Conservation (phyloP, 176 grass and related monocot genomes). For the Rhynchospora tenuis region DNA sequence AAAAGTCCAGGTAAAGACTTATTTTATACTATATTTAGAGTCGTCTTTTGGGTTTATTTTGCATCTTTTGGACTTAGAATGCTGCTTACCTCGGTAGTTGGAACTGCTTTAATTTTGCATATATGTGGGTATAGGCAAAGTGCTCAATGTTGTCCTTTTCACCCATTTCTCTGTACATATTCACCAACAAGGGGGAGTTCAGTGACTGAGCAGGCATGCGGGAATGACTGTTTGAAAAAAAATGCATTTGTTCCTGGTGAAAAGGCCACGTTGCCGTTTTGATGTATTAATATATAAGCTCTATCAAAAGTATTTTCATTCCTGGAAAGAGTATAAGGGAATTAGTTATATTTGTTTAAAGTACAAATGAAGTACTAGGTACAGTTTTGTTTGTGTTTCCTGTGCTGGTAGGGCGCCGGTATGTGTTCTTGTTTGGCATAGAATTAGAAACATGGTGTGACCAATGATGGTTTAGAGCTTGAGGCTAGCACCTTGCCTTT, state of each 20-base stretch:
- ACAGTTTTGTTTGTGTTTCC: no score
- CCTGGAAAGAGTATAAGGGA: background rate
- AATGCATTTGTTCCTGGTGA: background rate
- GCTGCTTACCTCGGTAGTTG: background rate
- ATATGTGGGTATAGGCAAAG: background rate
- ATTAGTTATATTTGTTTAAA: background rate
- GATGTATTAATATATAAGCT: background rate
- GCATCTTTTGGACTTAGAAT: background rate
- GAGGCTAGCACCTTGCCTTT: no score
- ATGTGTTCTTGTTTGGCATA: no score
- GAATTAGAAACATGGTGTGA: no score
- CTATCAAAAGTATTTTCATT: background rate
- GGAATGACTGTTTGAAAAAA: background rate
- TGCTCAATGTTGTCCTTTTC: background rate
- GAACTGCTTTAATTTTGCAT: background rate
- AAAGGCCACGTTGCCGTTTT: background rate
- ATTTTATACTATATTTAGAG: background rate
- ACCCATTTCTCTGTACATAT: background rate
- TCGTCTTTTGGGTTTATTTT: background rate
- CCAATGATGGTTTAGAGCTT: no score
- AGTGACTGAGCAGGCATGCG: background rate
- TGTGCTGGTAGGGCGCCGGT: no score
- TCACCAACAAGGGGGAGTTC: background rate
- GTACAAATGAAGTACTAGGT: no score
- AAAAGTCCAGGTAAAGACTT: conserved; percentile 14